phyloP scores from a whole-genome alignment of 768 basidiomycete genomes.

The Leccinellum rugosiceps region DNA sequence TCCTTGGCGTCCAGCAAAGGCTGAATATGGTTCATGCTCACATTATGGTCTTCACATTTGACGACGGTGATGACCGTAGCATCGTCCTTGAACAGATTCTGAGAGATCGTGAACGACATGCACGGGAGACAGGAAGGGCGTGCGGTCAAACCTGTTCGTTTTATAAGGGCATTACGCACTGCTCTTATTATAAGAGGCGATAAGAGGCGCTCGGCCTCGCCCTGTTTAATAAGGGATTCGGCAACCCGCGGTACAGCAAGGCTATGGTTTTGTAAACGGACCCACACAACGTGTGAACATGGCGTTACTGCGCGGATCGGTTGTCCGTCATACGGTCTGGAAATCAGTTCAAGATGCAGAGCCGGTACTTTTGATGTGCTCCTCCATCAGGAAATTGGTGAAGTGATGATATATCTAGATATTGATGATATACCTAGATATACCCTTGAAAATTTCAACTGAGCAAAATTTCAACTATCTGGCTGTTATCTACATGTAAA shows the following conservation, averaged over 20 bases:
- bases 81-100: background rate
- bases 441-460: no score
- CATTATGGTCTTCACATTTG: conserved; percentile 22
- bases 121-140: background rate
- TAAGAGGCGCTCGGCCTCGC: no score
- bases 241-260: background rate
- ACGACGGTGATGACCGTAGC: conserved; percentile 28
- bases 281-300: conserved; percentile 22
- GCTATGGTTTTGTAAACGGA: background rate
- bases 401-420: no score
- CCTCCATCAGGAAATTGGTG: no score
- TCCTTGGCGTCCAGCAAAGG: conserved; percentile 28
- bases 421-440: no score
- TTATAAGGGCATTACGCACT: no score
- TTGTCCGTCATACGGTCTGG: no score
- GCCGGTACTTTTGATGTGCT: no score
- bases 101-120: conserved; percentile 6
- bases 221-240: background rate
- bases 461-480: no score
- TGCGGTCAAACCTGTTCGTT: background rate
- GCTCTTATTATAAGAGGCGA: background rate
- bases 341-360: no score
- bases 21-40: conserved; percentile 24
- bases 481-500: no score
- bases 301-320: conserved; percentile 84